Percentiles rank a stretch among this genome's conserved stretches.
phyloP scores from a whole-genome alignment of 1,284 basidiomycete species.

The Boletellus deceptivus region DNA sequence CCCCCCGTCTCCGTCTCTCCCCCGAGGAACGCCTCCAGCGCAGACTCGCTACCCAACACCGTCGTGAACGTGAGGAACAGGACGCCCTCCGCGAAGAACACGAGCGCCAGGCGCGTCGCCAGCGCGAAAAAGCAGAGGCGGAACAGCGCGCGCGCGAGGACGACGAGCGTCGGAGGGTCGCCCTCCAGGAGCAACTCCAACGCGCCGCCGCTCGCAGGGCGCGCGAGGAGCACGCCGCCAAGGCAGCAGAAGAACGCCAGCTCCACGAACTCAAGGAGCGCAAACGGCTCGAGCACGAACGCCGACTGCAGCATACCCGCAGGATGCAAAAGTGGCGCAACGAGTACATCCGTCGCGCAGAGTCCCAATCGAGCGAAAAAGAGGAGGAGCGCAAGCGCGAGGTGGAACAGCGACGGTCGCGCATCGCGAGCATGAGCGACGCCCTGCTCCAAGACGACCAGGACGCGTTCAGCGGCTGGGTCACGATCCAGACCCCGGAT shows the following conservation, averaged over 20 bases:
- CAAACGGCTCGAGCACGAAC: conserved; percentile 48
- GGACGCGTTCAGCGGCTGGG: conserved; percentile 56
- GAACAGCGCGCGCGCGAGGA: conserved; percentile 48
- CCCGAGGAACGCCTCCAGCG: conserved; percentile 46
- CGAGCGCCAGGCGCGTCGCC: conserved; percentile 46
- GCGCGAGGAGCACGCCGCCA: conserved; percentile 46
- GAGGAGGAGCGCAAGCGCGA: conserved; percentile 44
- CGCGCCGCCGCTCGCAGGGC: conserved; percentile 46
- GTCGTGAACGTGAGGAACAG: conserved; percentile 48
- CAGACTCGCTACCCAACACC: conserved; percentile 39
- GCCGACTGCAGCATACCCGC: conserved; percentile 51
- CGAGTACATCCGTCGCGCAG: conserved; percentile 47
- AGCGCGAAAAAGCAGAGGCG: conserved; percentile 46
- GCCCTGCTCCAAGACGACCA: conserved; percentile 39
- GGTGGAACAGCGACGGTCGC: conserved; percentile 45
- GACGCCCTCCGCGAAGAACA: conserved; percentile 49
- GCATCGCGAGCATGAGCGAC: conserved; percentile 44
- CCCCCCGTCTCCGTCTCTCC: conserved; percentile 9
- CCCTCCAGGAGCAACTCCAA: conserved; percentile 51
- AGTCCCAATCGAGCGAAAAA: conserved; percentile 45
- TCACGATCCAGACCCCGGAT: conserved; percentile 60
- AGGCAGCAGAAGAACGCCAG: conserved; percentile 50
- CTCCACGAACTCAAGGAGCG: conserved; percentile 46
- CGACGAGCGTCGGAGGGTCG: conserved; percentile 43
- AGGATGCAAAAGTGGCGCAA: conserved; percentile 55